phyloP scores from a whole-genome alignment of 2,329 filamentous ascomycete species.

The Scedosporium dehoogii region DNA sequence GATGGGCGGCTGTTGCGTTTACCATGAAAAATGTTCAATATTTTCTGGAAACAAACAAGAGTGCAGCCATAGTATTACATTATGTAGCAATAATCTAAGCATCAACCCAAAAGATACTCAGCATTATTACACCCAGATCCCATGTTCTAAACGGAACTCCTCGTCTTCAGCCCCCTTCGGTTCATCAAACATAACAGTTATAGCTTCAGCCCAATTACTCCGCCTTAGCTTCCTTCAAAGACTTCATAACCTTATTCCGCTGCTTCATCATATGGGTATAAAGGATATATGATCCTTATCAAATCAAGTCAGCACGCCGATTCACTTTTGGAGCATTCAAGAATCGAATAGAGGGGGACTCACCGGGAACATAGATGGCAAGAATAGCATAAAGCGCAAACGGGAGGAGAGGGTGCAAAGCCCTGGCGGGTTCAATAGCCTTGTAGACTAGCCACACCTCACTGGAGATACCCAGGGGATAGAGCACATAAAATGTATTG shows the following conservation, averaged over 20 bases:
- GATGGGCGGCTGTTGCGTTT: too few relatives aligned
- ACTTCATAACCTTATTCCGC: constrained; percentile 66
- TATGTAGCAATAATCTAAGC: background rate
- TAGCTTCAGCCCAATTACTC: constrained; percentile 17
- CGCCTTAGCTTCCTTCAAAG: constrained; percentile 41
- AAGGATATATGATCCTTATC: constrained; percentile 61
- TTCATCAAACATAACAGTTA: background rate
- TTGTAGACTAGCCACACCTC: constrained; percentile 74
- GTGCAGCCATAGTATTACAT: background rate
- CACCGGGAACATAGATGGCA: constrained; percentile 71
- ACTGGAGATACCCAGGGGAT: constrained; percentile 82
- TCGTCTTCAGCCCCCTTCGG: background rate
- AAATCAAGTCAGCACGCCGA: background rate
- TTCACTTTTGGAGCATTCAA: too few relatives aligned
- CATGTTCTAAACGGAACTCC: background rate
- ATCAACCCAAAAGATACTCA: background rate
- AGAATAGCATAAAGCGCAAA: constrained; percentile 56
- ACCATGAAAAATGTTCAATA: background rate
- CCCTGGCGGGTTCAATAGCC: constrained; percentile 49
- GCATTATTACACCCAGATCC: background rate
- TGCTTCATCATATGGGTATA: constrained; percentile 95
- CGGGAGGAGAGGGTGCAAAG: constrained; percentile 37
- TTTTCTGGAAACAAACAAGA: background rate
- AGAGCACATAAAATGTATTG: constrained; percentile 87
- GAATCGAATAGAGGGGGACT: constrained; percentile 20